Percentiles rank a stretch among this genome's conserved stretches.
phyloP scores from a whole-genome alignment of 192 early-diverging fungal species.

The Thoreauomyces humboldtii region DNA sequence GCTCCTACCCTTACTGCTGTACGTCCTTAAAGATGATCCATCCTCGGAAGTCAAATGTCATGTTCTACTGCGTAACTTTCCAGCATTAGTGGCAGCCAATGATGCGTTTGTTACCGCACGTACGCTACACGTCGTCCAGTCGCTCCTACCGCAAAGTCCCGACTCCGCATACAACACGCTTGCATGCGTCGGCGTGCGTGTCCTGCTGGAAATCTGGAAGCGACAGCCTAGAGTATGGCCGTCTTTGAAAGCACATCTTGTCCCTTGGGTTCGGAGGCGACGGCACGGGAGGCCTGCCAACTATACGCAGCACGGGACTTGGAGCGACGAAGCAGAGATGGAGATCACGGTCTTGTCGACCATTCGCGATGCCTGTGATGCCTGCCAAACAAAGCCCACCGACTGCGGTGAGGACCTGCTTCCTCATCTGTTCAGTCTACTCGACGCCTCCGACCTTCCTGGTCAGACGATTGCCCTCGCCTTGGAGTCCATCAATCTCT shows the following conservation, averaged over 20 bases:
- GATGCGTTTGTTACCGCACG: constrained; percentile 25
- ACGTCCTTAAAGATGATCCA: constrained; percentile 20
- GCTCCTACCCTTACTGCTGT: constrained; percentile 22
- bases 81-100: constrained; percentile 7
- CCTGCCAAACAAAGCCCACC: constrained; percentile 1
- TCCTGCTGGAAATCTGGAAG: constrained; percentile 22
- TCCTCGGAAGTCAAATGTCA: constrained; percentile 17
- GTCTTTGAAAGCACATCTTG: constrained; percentile 15
- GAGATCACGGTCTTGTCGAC: constrained; percentile 6
- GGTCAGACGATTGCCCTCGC: background rate
- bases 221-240: constrained; percentile 22
- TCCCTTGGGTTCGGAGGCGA: constrained; percentile 12
- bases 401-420: constrained; percentile 26
- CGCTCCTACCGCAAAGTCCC: constrained; percentile 11
- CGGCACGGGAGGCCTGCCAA: constrained; percentile 16
- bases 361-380: constrained; percentile 3
- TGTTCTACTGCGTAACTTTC: constrained; percentile 11
- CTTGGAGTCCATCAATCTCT: constrained; percentile 17
- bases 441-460: constrained; percentile 15
- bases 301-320: background rate
- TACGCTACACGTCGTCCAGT: constrained; percentile 15
- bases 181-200: constrained; percentile 10
- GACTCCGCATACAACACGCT: background rate
- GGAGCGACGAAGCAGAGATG: constrained; percentile 21
- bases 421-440: constrained; percentile 8